Evolutionary conservation across 1,284 basidiomycete species (phyloP).

Genomic region (Abortiporus biennis): DNA sequence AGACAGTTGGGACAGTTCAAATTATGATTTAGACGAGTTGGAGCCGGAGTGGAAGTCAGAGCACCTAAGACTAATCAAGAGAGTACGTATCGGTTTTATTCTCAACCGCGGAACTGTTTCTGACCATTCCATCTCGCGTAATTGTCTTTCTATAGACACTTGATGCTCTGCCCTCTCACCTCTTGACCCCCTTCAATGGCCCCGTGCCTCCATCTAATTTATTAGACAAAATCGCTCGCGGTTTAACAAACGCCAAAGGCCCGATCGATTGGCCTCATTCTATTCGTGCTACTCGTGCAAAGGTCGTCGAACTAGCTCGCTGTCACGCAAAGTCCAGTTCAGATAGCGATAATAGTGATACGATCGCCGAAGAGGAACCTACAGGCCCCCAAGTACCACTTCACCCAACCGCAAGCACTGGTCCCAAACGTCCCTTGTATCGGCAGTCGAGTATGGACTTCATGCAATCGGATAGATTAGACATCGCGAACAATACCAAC

Average conservation of each 20-base stretch:
- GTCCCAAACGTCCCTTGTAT: constrained; percentile 53
- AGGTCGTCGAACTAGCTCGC: constrained; percentile 70
- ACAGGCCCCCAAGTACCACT: constrained; percentile 30
- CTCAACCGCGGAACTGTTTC: constrained; percentile 1
- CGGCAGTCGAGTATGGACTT: constrained; percentile 84
- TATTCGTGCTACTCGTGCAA: constrained; percentile 68
- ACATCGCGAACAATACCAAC: constrained; percentile 45
- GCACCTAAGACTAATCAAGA: constrained; percentile 55
- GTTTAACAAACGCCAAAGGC: constrained; percentile 65
- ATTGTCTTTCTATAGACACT: constrained; percentile 47
- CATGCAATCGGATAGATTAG: constrained; percentile 41
- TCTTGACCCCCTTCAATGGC: constrained; percentile 77
- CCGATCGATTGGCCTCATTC: constrained; percentile 75
- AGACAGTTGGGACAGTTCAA: constrained; percentile 79
- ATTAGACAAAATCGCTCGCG: constrained; percentile 75
- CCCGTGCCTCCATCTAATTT: constrained; percentile 75
- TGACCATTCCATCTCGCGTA: constrained; percentile 10
- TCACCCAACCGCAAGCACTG: constrained; percentile 37
- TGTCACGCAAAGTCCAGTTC: constrained; percentile 49
- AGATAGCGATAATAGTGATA: constrained; percentile 28
- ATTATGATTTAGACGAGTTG: constrained; percentile 50
- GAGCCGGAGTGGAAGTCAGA: constrained; percentile 71
- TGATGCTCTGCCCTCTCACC: constrained; percentile 73
- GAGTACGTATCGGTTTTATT: constrained; percentile 39
- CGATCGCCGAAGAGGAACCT: constrained; percentile 30